These are phyloP conservation scores for Byssothecium circinans DNA, from an alignment of 2,329 filamentous ascomycete species.

Conservation along the genomic window DNA sequence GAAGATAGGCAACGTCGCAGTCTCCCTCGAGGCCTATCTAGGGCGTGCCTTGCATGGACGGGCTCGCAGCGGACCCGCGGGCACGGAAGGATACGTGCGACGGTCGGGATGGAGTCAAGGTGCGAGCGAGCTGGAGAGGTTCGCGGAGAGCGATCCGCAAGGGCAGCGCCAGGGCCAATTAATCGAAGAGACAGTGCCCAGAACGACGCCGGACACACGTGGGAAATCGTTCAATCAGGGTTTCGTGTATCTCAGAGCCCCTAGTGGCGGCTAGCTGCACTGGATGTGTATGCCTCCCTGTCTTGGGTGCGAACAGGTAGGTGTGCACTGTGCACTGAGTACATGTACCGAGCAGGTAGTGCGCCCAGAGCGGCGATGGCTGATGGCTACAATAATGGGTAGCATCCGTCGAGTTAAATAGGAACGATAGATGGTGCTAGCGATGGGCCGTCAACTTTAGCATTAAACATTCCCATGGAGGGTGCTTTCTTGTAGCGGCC, in stretches of 20 bases:
- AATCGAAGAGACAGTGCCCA: constrained; percentile 27
- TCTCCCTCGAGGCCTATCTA: constrained; percentile 25
- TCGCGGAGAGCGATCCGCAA: constrained; percentile 23
- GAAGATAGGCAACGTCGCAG: constrained; percentile 21
- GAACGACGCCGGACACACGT: constrained; percentile 36
- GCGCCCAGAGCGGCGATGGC: constrained; percentile 12
- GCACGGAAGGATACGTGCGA: constrained; percentile 33
- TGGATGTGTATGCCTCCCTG: constrained; percentile 30
- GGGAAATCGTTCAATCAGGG: constrained; percentile 44
- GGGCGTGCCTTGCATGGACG: constrained; percentile 43
- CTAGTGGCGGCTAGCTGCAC: constrained; percentile 42
- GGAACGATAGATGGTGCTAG: no score
- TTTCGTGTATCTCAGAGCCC: constrained; percentile 42
- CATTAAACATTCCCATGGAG: no score
- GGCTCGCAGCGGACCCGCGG: constrained; percentile 26
- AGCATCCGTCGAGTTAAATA: no score
- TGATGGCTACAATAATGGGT: constrained; percentile 2
- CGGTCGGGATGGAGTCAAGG: constrained; percentile 24
- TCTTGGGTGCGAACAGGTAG: constrained; percentile 16
- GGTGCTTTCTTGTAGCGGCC: no score
- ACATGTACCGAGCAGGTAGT: constrained; percentile 10
- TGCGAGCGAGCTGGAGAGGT: constrained; percentile 8
- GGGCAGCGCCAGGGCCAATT: constrained; percentile 33
- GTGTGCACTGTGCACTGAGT: no score
- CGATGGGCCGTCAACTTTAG: no score